phyloP scores from a whole-genome alignment of 306 rosid species.

The Arachis stenosperma region DNA sequence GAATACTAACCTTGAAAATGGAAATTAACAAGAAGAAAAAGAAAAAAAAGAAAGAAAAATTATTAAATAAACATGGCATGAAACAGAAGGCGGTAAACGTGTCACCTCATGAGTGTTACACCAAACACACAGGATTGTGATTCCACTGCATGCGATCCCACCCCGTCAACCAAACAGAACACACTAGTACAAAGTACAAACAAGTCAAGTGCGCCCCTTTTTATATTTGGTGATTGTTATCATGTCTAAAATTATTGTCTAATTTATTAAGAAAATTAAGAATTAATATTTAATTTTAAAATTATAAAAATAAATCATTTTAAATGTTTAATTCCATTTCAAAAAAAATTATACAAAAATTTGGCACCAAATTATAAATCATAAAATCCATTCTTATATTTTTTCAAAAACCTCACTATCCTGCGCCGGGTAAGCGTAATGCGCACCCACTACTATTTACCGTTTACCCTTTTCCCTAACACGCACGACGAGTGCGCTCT shows the following conservation, averaged over 20 bases:
- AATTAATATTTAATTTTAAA: too few relatives aligned
- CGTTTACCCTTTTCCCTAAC: not conserved
- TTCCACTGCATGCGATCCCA: conserved; percentile 6
- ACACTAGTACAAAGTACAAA: conserved; percentile 12
- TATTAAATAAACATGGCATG: not conserved
- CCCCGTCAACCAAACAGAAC: not conserved
- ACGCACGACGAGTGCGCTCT: conserved; percentile 32
- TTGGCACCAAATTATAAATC: too few relatives aligned
- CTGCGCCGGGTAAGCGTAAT: conserved; percentile 33
- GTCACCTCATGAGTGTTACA: conserved; percentile 5
- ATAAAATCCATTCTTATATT: too few relatives aligned
- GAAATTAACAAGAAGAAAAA: not conserved
- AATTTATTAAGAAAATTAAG: too few relatives aligned
- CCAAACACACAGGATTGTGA: conserved; percentile 12
- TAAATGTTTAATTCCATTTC: too few relatives aligned
- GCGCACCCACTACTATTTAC: conserved; percentile 24
- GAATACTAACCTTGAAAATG: not conserved
- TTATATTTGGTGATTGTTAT: too few relatives aligned
- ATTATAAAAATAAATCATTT: too few relatives aligned
- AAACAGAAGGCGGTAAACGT: not conserved
- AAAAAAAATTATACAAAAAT: too few relatives aligned
- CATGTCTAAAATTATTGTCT: too few relatives aligned
- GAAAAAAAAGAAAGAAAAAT: not conserved
- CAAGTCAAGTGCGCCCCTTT: conserved; percentile 27
- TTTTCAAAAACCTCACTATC: conserved; percentile 28